A percentile compares a stretch with the other conserved stretches of the same genome.
phyloP scores from a whole-genome alignment of 2,329 filamentous ascomycete species.

The Onygenales sp. region DNA sequence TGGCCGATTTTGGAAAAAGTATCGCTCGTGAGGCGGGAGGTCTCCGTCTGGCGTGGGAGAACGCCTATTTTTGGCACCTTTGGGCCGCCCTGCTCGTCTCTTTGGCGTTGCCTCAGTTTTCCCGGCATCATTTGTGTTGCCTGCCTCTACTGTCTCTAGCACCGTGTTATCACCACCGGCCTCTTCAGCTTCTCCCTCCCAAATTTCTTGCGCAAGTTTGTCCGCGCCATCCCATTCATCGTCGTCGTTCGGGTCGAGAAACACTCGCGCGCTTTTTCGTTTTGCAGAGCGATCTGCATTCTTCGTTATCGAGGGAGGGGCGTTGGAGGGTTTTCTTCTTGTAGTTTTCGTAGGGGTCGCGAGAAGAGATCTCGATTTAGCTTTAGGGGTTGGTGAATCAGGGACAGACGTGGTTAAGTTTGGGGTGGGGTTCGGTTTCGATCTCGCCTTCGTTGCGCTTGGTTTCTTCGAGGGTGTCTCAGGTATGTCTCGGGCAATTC shows the following conservation, averaged over 20 bases:
- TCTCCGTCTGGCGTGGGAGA: slow-evolving; percentile 73
- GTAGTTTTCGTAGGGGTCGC: slow-evolving; percentile 30
- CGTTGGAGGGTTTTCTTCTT: slow-evolving; percentile 3
- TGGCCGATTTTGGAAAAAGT: slow-evolving; percentile 85
- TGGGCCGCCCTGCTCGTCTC: slow-evolving; percentile 37
- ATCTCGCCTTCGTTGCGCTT: slow-evolving; percentile 21
- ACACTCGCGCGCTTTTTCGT: slow-evolving; percentile 67
- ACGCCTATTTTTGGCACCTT: slow-evolving; percentile 48
- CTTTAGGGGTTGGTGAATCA: slow-evolving; percentile 28
- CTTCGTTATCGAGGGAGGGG: slow-evolving; percentile 54
- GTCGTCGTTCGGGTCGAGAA: slow-evolving; percentile 68
- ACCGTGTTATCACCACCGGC: slow-evolving; percentile 30
- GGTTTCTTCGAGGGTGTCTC: slow-evolving; percentile 17
- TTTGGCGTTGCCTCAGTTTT: slow-evolving; percentile 15
- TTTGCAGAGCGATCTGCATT: slow-evolving; percentile 78
- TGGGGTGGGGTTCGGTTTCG: slow-evolving; percentile 21
- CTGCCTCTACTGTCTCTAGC: slow-evolving; percentile 13
- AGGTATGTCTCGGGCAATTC: slow-evolving; percentile 7
- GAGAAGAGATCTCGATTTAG: slow-evolving; percentile 28
- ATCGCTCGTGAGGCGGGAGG: slow-evolving; percentile 78
- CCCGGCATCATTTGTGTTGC: slow-evolving; percentile 17
- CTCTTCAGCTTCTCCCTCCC: slow-evolving; percentile 26
- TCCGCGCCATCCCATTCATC: slow-evolving; percentile 55
- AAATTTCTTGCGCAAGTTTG: slow-evolving; percentile 59
- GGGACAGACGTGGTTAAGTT: slow-evolving; percentile 12